Evolutionary conservation across 495 filamentous ascomycete genomes (phyloP), one percentile per base, ranked within the genome.

Genomic region (Penicillium paxilli): DNA sequence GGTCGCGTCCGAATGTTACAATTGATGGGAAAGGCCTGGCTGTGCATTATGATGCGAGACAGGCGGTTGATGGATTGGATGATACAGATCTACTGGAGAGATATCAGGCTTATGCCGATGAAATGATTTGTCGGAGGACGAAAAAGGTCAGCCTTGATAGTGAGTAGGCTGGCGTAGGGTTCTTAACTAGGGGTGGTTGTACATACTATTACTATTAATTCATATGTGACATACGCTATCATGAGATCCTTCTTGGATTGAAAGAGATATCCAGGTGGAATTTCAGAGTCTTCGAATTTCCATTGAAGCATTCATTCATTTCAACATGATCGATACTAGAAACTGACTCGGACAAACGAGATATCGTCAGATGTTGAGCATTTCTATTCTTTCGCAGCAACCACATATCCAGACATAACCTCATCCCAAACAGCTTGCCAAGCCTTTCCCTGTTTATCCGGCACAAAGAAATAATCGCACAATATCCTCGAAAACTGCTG

Each of bases 11-110:
- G 9, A 64, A 69, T 44, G 67, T 79, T 24, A 69, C 76, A 10
- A 77, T 83, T 37, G 80, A 84, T 64, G 78, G 79, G 0, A 77
- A 79, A 22, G 73, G 72, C 5, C 60, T 84, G 32, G 80, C 71
- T 17, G 72, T 72, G 17, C 81, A 83, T 66, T 79, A 78, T 35
- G 73, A 74, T 37, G 72, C 74, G 26, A 64, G 49, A 9, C 63
- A 70, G 16, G 68, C 59, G 14, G 53, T 47, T 24, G 51, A 60
- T 14, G 78, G 75, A 8, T 57, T 83, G 14, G 73, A 71, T n/a
- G 51, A 68, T 25, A 81, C 79, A 5, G 79, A 83, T 62, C 60
- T 82, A 11, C 55, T 83, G n/a, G 63, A 75, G 32, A 63, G 80
- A 12, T 83, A 83, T 58, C 69, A 70, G 24, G 71, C 72, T 5